Evolutionary conservation across 768 basidiomycete genomes (phyloP).

Genomic region (Agaricus bisporus): DNA sequence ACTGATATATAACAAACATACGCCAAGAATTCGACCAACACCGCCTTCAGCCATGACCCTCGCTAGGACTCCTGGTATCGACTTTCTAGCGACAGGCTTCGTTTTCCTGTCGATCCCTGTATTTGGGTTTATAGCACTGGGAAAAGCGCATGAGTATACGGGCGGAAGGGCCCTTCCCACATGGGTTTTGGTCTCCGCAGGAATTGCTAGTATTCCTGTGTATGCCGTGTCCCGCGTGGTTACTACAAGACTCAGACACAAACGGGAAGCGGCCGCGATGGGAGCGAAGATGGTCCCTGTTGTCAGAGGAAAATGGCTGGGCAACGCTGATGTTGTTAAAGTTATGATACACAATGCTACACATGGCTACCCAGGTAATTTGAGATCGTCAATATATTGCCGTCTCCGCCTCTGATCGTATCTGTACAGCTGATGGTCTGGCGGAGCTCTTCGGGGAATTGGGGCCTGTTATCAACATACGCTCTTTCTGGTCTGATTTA

Average conservation of each 20-base stretch:
- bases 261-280: constrained; percentile 31
- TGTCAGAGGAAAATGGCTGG: constrained; percentile 30
- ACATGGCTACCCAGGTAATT: constrained; percentile 45
- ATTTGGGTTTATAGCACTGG: constrained; percentile 9
- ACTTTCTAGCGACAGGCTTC: constrained; percentile 22
- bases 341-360: constrained; percentile 29
- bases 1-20: background rate
- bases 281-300: constrained; percentile 41
- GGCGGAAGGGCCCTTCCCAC: constrained; percentile 24
- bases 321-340: constrained; percentile 40
- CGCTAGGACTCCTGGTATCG: constrained; percentile 28
- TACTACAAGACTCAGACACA: constrained; percentile 22
- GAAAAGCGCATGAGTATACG: constrained; percentile 9
- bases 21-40: background rate
- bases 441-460: constrained; percentile 23
- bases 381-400: background rate
- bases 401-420: background rate
- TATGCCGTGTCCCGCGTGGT: constrained; percentile 24
- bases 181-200: constrained; percentile 29
- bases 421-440: constrained; percentile 35
- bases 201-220: constrained; percentile 27
- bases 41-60: constrained; percentile 15
- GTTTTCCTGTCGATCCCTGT: constrained; percentile 14
- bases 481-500: constrained; percentile 37
- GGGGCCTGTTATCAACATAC: constrained; percentile 42